Evolutionary conservation across 2,329 filamentous ascomycete species (phyloP).

Genomic region (Fusarium verrucosum): DNA sequence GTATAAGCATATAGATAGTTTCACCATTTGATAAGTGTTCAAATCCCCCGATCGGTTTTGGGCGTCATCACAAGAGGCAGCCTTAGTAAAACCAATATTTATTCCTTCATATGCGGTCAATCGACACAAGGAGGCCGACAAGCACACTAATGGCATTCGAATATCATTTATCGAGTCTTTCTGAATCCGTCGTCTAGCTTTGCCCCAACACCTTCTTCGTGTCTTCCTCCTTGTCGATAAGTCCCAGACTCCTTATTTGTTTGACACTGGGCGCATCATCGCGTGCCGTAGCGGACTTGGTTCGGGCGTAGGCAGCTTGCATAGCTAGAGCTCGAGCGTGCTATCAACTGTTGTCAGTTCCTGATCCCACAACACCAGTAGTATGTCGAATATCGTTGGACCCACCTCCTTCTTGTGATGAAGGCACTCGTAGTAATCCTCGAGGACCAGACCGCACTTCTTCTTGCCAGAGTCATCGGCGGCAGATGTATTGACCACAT

Average conservation of each 20-base stretch:
- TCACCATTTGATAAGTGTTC: not conserved
- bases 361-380: not conserved
- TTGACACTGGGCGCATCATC: constrained; percentile 84
- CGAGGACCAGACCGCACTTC: constrained; percentile 84
- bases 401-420: constrained; percentile 98
- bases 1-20: not conserved
- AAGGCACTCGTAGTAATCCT: constrained; percentile 99
- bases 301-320: constrained; percentile 85
- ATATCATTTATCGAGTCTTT: constrained; percentile 15
- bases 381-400: constrained; percentile 25
- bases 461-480: constrained; percentile 83
- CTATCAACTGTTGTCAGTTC: constrained; percentile 57
- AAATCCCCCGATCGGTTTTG: not conserved
- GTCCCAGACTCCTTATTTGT: constrained; percentile 86
- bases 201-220: constrained; percentile 66
- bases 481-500: constrained; percentile 88
- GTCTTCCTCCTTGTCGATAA: constrained; percentile 86
- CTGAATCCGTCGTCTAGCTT: constrained; percentile 32
- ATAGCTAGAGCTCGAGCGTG: constrained; percentile 79
- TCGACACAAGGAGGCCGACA: not conserved
- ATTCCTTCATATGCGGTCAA: constrained; percentile 38
- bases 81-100: constrained; percentile 30
- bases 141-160: constrained; percentile 7
- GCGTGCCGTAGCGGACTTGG: constrained; percentile 76
- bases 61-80: not conserved